A percentile compares a stretch with the other conserved stretches of the same genome.
phyloP scores from a whole-genome alignment of 2,329 filamentous ascomycete genomes.

The Penicillium sp. region DNA sequence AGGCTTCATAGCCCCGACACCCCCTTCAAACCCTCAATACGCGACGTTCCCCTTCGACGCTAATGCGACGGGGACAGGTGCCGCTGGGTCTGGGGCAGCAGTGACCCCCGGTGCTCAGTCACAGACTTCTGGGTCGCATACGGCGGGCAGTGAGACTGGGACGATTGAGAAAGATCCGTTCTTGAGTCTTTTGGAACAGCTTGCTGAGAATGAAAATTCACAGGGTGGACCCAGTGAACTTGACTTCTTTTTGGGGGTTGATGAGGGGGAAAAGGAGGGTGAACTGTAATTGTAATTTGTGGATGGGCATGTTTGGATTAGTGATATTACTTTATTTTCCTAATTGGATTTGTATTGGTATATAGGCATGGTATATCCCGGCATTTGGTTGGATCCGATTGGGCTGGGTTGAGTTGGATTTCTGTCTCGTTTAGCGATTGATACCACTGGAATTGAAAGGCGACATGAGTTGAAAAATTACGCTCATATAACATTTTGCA shows the following conservation, averaged over 20 bases:
- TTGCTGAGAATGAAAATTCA: constrained; percentile 76
- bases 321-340: too few relatives aligned
- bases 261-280: constrained; percentile 7
- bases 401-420: neutral
- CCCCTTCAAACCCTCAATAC: constrained; percentile 39
- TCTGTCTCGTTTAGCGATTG: neutral
- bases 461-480: too few relatives aligned
- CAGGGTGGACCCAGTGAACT: constrained; percentile 72
- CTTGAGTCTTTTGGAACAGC: constrained; percentile 75
- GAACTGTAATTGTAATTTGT: neutral
- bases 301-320: neutral
- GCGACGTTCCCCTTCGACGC: constrained; percentile 45
- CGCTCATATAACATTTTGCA: too few relatives aligned
- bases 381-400: too few relatives aligned
- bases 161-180: constrained; percentile 80
- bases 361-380: too few relatives aligned
- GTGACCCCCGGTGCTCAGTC: constrained; percentile 48
- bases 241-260: constrained; percentile 70
- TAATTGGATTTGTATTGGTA: too few relatives aligned
- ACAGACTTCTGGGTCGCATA: constrained; percentile 44
- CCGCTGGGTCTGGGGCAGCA: constrained; percentile 14
- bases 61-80: constrained; percentile 5
- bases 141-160: constrained; percentile 34
- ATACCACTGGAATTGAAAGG: neutral
- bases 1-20: constrained; percentile 32